Evolutionary conservation across 1,284 basidiomycete species (phyloP).

Genomic region (Tylopilus sp.): DNA sequence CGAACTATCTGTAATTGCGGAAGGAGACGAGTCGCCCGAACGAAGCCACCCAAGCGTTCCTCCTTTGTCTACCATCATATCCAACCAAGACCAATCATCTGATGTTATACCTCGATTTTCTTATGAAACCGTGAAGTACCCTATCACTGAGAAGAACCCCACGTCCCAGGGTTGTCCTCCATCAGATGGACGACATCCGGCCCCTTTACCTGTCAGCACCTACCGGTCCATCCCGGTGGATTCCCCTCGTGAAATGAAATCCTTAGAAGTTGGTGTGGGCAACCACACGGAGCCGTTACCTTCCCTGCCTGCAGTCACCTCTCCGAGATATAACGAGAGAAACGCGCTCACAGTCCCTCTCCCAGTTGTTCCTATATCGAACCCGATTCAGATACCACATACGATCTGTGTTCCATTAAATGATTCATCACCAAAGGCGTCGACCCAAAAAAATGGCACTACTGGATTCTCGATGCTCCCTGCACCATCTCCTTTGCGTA

Average conservation of each 20-base stretch:
- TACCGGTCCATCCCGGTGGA: constrained; percentile 42
- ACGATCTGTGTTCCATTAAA: constrained; percentile 33
- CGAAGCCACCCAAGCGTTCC: constrained; percentile 33
- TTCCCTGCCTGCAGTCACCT: constrained; percentile 1
- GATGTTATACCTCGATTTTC: neutral
- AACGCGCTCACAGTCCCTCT: constrained; percentile 33
- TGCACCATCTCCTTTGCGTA: constrained; percentile 64
- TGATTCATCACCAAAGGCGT: constrained; percentile 26
- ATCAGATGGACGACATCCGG: neutral
- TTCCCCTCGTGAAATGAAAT: constrained; percentile 26
- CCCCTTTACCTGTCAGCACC: constrained; percentile 31
- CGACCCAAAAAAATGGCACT: constrained; percentile 37
- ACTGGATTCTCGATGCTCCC: constrained; percentile 57
- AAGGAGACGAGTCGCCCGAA: constrained; percentile 62
- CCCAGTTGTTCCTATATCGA: constrained; percentile 27
- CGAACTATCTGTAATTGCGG: constrained; percentile 68
- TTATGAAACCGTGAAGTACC: neutral
- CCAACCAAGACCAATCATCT: neutral
- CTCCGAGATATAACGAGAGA: constrained; percentile 17
- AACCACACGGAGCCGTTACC: constrained; percentile 26
- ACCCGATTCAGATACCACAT: constrained; percentile 9
- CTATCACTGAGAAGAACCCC: neutral
- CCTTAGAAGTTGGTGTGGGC: constrained; percentile 3
- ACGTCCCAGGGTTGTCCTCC: neutral
- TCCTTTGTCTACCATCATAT: constrained; percentile 3